A percentile compares a stretch with the other conserved stretches of the same genome.
phyloP scores from a whole-genome alignment of 345 rosid species.

The Pugionium cornutum region DNA sequence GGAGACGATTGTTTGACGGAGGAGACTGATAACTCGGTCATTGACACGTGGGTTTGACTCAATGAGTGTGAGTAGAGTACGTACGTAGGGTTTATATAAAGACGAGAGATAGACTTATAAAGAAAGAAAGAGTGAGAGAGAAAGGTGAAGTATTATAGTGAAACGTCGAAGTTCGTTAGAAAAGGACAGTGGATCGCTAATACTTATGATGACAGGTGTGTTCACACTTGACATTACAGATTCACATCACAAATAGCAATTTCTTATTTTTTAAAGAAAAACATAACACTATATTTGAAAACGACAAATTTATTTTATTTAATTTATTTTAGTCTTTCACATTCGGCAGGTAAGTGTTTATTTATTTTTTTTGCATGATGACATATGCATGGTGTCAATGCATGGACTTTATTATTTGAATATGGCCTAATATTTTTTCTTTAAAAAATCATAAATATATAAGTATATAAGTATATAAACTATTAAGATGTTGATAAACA shows the following conservation, averaged over 20 bases:
- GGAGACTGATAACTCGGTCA: slow-evolving; percentile 31
- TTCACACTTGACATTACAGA: slow-evolving; percentile 5
- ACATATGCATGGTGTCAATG: slow-evolving; percentile 31
- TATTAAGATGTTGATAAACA: not conserved
- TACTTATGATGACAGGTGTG: slow-evolving; percentile 30
- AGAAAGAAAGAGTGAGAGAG: slow-evolving; percentile 9
- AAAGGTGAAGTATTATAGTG: slow-evolving; percentile 30
- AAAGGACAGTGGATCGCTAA: slow-evolving; percentile 37
- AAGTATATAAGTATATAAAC: not conserved
- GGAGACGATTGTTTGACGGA: slow-evolving; percentile 33
- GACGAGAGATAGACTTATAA: not conserved
- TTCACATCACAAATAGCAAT: slow-evolving; percentile 17
- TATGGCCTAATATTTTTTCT: not conserved
- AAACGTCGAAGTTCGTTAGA: slow-evolving; percentile 35
- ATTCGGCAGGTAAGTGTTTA: slow-evolving; percentile 18
- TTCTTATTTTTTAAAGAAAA: no score
- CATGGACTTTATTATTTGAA: slow-evolving; percentile 24
- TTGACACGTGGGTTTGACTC: slow-evolving; percentile 35
- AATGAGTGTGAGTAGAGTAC: slow-evolving; percentile 24
- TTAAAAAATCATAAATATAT: not conserved
- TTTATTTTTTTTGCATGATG: slow-evolving; percentile 28
- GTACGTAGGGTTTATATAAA: slow-evolving; percentile 38
- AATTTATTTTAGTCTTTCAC: slow-evolving; percentile 23
- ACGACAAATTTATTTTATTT: slow-evolving; percentile 8
- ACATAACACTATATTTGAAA: not conserved